These are phyloP conservation scores for Cicer judaicum DNA, from an alignment of 306 rosid species.

Conservation along the genomic window DNA sequence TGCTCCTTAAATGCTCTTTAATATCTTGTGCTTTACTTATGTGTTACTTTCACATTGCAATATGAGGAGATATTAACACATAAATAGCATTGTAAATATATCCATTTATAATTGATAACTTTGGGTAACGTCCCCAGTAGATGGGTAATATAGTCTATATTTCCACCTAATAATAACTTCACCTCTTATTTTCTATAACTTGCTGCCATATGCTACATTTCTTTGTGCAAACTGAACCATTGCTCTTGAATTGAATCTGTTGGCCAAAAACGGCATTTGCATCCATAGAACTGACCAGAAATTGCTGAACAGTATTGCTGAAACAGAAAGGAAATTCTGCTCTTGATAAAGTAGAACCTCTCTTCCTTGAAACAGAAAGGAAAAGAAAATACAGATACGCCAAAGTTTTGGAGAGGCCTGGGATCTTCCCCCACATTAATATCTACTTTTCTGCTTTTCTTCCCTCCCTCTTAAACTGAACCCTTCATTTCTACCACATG, in stretches of 20 bases:
- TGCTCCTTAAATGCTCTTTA: background rate
- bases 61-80: background rate
- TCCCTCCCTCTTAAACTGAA: background rate
- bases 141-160: slow-evolving; percentile 1
- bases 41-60: background rate
- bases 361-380: slow-evolving; percentile 23
- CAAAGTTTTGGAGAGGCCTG: slow-evolving; percentile 3
- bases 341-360: slow-evolving; percentile 13
- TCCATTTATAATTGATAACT: background rate
- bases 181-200: background rate
- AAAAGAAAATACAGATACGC: background rate
- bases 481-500: background rate
- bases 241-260: slow-evolving; percentile 6
- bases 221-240: slow-evolving; percentile 22
- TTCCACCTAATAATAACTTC: background rate
- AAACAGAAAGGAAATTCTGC: slow-evolving; percentile 29
- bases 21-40: background rate
- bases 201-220: slow-evolving; percentile 9
- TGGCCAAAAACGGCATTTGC: background rate
- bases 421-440: background rate
- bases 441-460: background rate
- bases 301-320: slow-evolving; percentile 5
- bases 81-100: background rate
- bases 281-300: slow-evolving; percentile 1
- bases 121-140: background rate